Evolutionary conservation across 495 filamentous ascomycete species (phyloP), one percentile per base, ranked within the genome.

Genomic region (Podospora australis): DNA sequence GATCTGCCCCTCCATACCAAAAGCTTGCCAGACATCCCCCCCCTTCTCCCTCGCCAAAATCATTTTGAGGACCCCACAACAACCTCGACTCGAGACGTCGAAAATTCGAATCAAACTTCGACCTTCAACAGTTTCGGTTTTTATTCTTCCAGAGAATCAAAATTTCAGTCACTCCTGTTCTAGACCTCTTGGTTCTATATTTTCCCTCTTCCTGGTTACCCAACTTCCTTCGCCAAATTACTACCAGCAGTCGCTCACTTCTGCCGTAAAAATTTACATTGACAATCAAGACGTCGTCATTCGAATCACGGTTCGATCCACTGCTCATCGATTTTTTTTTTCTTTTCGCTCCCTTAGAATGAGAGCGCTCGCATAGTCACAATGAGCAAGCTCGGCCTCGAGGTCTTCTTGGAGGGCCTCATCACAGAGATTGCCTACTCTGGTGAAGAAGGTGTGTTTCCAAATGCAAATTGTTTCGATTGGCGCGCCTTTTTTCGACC

Each of bases 401-500:
- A 88, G 63, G 79, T 79, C 48, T 66, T 92, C 64, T 80, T 90
- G 39, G 76, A 84, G 53, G 81, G 78, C 58, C 66, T 90, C 39
- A 66, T 91, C 38, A 74, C 77, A 16, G 83, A 86, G 70, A 83
- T 91, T 60, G 84, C 86, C 6, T 72, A 71, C 56, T 69, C 67
- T 44, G 86, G 87, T 24, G 75, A 77, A 49, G 72, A 77, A 70
- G 87, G 87, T 90, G 65, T 68, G 85, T 78, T 42, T 10, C 10
- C 21, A 30, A 16, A n/a, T 36, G 34, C 34, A n/a, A 10, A 16
- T 36, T 5, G 26, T 28, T 35, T 24, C 14, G 11, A 25, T 8
- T 24, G 39, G 39, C 11, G 10, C 23, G 19, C 11, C 20, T 11
- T 19, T 46, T 39, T 20, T 16, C 6, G 28, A 38, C 9, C 44